These are phyloP conservation scores for Mycosphaerella sp. DNA, from an alignment of 2,329 filamentous ascomycete species.

Conservation along the genomic window DNA sequence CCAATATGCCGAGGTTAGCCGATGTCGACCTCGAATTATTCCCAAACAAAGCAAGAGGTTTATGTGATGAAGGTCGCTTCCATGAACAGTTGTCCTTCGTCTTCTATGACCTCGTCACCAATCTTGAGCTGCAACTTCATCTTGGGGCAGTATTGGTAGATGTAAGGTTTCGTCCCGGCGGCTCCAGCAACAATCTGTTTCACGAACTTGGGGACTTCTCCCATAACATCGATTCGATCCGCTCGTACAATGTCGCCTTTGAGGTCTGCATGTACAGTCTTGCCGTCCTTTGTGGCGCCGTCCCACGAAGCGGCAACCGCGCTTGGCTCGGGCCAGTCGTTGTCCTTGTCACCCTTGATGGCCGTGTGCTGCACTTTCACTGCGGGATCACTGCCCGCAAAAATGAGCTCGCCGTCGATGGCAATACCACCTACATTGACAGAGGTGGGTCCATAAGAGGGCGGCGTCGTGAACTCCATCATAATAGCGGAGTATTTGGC, in stretches of 20 bases:
- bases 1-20: slow-evolving; percentile 7
- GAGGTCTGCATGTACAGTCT: slow-evolving; percentile 62
- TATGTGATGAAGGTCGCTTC: slow-evolving; percentile 96
- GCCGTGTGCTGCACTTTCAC: slow-evolving; percentile 63
- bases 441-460: slow-evolving; percentile 79
- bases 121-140: slow-evolving; percentile 76
- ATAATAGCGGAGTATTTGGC: slow-evolving; percentile 78
- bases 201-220: slow-evolving; percentile 88
- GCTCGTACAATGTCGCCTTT: slow-evolving; percentile 63
- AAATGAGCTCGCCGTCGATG: slow-evolving; percentile 73
- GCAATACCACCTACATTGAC: slow-evolving; percentile 78
- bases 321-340: slow-evolving; percentile 82
- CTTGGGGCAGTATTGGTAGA: slow-evolving; percentile 82
- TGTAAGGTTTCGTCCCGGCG: slow-evolving; percentile 91
- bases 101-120: slow-evolving; percentile 68
- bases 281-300: slow-evolving; percentile 69
- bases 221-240: slow-evolving; percentile 92
- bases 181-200: slow-evolving; percentile 87
- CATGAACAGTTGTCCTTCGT: slow-evolving; percentile 72
- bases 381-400: slow-evolving; percentile 58
- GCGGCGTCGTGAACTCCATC: slow-evolving; percentile 94
- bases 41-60: slow-evolving; percentile 1
- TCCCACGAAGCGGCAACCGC: slow-evolving; percentile 69
- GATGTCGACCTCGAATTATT: not conserved
- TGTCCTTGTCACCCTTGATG: slow-evolving; percentile 65